Base-by-base conservation (phyloP, 352 stramenopile species). In the Pythium guiyangense region DNA sequence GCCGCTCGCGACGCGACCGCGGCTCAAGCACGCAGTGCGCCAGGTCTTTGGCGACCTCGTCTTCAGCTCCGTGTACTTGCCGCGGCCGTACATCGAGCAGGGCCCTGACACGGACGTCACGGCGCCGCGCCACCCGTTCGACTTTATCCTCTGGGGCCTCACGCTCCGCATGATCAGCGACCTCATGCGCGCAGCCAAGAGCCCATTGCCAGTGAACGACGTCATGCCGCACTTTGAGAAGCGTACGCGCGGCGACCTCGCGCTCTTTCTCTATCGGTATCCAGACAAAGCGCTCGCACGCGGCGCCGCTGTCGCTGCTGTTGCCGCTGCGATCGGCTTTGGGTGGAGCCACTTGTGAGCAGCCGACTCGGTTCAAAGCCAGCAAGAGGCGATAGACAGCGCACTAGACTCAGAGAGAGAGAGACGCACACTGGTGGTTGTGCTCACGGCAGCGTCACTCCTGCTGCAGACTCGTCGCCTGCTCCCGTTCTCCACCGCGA, bases 141-240 rank as follows among this genome's bases (percentile, higher is more conserved):
- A 94, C 62, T 94, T 92, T 55, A 76, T 94, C 31, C 62, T 94
- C n/a, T 94, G 84, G 84, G 84, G 84, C 0, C 65, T 94, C 49
- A 94, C 84, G 31, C 72, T 92, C 40, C 77, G 75, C 52, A 88
- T 87, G 50, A 68, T 92, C 45, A 62, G 72, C 26, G 64, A 84
- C 18, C 47, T 94, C 14, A 79, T 89, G 47, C 9, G 49, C 6
- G 53, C 69, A 17, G 77, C 67, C 6, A 69, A 66, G 8, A 64
- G 17, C 26, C 73, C 77, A 31, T 50, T 90, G 57, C 74, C 77
- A 14, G 77, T 88, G 66, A 62, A 68, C 53, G 64, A 73, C 20
- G 64, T 78, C n/a, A 45, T 60, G n/a, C 78, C 77, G 39, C 76
- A 71, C 20, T 90, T 90, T 55, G 74, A 88, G 62, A 77, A 73